Evolutionary conservation across 2,329 filamentous ascomycete genomes (phyloP).

Genomic region (Dissoconium aciculare): DNA sequence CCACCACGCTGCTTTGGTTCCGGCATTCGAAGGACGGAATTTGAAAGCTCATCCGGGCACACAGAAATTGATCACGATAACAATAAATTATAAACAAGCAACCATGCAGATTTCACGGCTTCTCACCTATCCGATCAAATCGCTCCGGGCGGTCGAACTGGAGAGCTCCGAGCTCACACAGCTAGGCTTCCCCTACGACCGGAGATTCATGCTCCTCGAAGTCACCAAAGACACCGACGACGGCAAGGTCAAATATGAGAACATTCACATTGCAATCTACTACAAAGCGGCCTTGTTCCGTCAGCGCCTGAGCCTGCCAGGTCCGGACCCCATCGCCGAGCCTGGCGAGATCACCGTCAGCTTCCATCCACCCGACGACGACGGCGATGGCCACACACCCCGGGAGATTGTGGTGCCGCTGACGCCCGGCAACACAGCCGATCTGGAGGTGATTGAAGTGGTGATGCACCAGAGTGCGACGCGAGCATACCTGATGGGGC

Average conservation of each 20-base stretch:
- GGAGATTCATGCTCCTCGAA: conserved; percentile 30
- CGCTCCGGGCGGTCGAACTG: conserved; percentile 27
- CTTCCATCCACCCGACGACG: conserved; percentile 22
- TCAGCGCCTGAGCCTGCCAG: conserved; percentile 23
- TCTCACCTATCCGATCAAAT: conserved; percentile 36
- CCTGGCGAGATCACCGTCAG: conserved; percentile 30
- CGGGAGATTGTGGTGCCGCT: conserved; percentile 28
- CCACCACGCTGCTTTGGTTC: too few species aligned
- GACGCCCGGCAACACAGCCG: conserved; percentile 23
- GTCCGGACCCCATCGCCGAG: conserved; percentile 17
- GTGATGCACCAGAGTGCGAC: conserved; percentile 31
- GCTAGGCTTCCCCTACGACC: conserved; percentile 33
- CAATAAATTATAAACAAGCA: too few species aligned
- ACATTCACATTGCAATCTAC: conserved; percentile 29
- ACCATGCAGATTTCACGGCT: conserved; percentile 25
- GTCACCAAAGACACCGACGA: conserved; percentile 20
- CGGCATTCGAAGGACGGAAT: too few species aligned
- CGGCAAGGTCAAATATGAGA: conserved; percentile 19
- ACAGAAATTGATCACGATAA: too few species aligned
- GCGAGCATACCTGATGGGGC: conserved; percentile 29
- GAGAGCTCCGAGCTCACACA: conserved; percentile 27
- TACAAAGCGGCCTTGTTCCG: conserved; percentile 30
- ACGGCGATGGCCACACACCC: conserved; percentile 13
- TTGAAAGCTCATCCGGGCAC: too few species aligned
- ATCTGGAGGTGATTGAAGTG: conserved; percentile 26